Evolutionary conservation across 495 filamentous ascomycete species (phyloP).

Genomic region (Diplogelasinospora grovesii): DNA sequence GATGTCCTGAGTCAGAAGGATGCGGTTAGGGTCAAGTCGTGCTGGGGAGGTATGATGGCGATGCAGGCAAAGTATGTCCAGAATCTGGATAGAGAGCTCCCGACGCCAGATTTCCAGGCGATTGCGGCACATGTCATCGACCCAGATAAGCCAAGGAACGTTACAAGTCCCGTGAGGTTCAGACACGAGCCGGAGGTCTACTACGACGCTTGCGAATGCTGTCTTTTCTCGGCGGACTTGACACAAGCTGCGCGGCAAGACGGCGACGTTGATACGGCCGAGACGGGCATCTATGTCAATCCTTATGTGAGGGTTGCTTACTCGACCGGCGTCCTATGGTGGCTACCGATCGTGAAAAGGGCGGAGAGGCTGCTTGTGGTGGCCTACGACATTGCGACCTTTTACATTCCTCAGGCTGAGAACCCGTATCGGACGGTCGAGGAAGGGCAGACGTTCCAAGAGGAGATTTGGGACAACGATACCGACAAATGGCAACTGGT

Average conservation of each 20-base stretch:
- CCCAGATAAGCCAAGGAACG: conserved; percentile 16
- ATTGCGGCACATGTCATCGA: conserved; percentile 21
- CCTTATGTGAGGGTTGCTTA: conserved; percentile 68
- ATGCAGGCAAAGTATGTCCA: conserved; percentile 64
- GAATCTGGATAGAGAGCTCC: conserved; percentile 17
- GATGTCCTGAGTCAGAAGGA: conserved; percentile 58
- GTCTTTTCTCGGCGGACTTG: conserved; percentile 69
- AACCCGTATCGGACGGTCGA: conserved; percentile 53
- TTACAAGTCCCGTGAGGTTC: conserved; percentile 53
- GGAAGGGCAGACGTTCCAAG: conserved; percentile 44
- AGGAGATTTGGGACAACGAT: conserved; percentile 45
- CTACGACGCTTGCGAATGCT: conserved; percentile 78
- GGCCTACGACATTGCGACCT: conserved; percentile 49
- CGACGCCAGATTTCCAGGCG: conserved; percentile 14
- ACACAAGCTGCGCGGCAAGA: conserved; percentile 22
- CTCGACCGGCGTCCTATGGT: conserved; percentile 43
- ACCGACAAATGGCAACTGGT: conserved; percentile 19
- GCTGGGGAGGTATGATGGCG: conserved; percentile 78
- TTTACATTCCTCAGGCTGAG: conserved; percentile 45
- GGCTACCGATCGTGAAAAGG: conserved; percentile 47
- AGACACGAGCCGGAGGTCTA: conserved; percentile 56
- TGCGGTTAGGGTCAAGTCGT: conserved; percentile 66
- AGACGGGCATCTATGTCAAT: conserved; percentile 62
- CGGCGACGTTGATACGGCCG: conserved; percentile 32
- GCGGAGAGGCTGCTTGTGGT: conserved; percentile 54